A percentile compares a stretch with the other conserved stretches of the same genome.
phyloP scores from a whole-genome alignment of 192 early-diverging fungal species.

The Coemansia sp. region DNA sequence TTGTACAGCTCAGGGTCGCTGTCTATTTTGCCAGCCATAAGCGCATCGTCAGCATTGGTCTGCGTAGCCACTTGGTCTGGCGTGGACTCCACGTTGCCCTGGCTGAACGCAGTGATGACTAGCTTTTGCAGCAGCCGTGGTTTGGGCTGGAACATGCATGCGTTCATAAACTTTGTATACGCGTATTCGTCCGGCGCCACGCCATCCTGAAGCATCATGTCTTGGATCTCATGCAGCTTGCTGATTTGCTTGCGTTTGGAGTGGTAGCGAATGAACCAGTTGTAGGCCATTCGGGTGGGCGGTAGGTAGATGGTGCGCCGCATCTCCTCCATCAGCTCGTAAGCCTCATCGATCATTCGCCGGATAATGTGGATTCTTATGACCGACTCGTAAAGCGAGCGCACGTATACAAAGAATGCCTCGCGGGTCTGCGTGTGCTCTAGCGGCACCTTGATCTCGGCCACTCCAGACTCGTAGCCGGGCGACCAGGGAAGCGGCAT shows the following conservation, averaged over 20 bases:
- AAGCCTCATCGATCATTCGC: constrained; percentile 16
- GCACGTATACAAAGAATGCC: constrained; percentile 43
- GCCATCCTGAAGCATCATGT: constrained; percentile 47
- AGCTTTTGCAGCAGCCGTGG: constrained; percentile 15
- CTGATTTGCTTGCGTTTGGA: constrained; percentile 46
- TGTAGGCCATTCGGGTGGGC: constrained; percentile 30
- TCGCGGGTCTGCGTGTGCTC: constrained; percentile 26
- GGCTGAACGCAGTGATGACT: constrained; percentile 1
- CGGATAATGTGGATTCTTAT: constrained; percentile 33
- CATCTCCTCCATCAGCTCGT: constrained; percentile 37
- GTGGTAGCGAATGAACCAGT: constrained; percentile 44
- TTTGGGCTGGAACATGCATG: constrained; percentile 47
- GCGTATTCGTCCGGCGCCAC: constrained; percentile 31
- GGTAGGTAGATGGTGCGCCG: constrained; percentile 49
- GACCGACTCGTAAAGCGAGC: constrained; percentile 42
- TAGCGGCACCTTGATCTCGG: constrained; percentile 19
- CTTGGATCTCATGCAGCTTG: constrained; percentile 32
- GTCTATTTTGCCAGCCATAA: background rate
- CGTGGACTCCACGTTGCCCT: background rate
- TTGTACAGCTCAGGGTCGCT: background rate
- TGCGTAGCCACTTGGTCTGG: background rate
- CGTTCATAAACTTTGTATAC: constrained; percentile 47
- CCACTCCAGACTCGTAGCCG: background rate
- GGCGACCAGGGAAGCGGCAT: constrained; percentile 16
- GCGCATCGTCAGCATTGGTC: background rate